Evolutionary conservation across 2,329 filamentous ascomycete species (phyloP).

Genomic region (Colletotrichum abscissum): DNA sequence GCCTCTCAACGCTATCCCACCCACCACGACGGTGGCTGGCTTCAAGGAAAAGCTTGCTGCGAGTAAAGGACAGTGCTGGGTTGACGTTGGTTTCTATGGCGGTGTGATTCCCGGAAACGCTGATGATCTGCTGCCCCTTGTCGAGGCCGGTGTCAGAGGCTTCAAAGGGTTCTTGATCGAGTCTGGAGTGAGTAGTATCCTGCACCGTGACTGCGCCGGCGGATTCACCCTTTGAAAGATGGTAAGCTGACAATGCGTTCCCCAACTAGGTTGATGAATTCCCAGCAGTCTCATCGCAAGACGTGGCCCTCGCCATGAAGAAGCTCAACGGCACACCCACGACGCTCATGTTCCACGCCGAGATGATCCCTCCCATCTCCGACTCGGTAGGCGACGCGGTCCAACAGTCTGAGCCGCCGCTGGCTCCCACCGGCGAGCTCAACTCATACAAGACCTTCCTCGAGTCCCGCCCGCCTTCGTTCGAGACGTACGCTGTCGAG

Average conservation of each 20-base stretch:
- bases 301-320: slow-evolving; percentile 83
- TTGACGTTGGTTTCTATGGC: slow-evolving; percentile 98
- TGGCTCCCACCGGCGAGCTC: slow-evolving; percentile 77
- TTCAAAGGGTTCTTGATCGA: slow-evolving; percentile 99
- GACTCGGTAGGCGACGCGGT: slow-evolving; percentile 83
- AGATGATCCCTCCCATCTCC: slow-evolving; percentile 93
- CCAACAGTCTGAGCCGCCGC: slow-evolving; percentile 74
- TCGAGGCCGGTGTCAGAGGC: slow-evolving; percentile 87
- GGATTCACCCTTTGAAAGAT: not conserved
- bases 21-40: slow-evolving; percentile 87
- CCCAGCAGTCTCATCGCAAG: slow-evolving; percentile 83
- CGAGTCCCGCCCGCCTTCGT: slow-evolving; percentile 86
- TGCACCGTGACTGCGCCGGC: not conserved
- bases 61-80: slow-evolving; percentile 91
- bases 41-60: slow-evolving; percentile 88
- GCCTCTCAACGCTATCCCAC: slow-evolving; percentile 96
- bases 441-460: slow-evolving; percentile 91
- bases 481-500: slow-evolving; percentile 91
- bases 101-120: slow-evolving; percentile 93
- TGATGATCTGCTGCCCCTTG: slow-evolving; percentile 80
- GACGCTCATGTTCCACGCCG: slow-evolving; percentile 98
- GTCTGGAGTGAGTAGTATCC: slow-evolving; percentile 76
- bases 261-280: slow-evolving; percentile 86
- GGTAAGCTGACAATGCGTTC: slow-evolving; percentile 30
- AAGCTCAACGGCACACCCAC: slow-evolving; percentile 85